Evolutionary conservation across 2,329 filamentous ascomycete genomes (phyloP).

Genomic region (Penicillium aurantiogriseum): DNA sequence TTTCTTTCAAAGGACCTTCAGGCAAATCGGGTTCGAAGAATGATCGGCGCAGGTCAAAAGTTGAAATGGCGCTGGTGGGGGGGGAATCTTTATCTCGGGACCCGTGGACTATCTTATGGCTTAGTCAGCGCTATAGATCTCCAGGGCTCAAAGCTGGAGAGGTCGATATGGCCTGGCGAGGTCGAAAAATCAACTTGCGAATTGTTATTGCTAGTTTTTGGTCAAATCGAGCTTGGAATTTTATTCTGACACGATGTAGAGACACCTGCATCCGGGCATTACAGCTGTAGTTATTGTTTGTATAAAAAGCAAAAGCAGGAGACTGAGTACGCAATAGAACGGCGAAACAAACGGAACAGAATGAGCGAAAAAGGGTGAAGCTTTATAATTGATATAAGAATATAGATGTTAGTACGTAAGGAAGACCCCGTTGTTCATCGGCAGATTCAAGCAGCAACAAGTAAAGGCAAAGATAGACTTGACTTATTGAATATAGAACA

Average conservation of each 20-base stretch:
- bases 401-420: neutral
- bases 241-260: neutral
- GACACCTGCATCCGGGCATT: neutral
- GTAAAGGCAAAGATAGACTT: neutral
- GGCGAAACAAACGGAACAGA: neutral
- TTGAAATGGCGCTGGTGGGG: neutral
- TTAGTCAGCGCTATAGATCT: neutral
- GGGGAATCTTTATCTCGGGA: neutral
- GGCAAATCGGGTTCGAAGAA: neutral
- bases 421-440: neutral
- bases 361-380: neutral
- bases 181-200: neutral
- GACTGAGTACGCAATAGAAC: neutral
- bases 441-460: neutral
- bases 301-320: neutral
- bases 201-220: neutral
- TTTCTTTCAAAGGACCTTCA: neutral
- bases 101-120: neutral
- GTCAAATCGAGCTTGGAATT: neutral
- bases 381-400: neutral
- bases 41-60: slow-evolving; percentile 2
- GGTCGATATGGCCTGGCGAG: neutral
- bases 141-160: neutral
- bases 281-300: neutral
- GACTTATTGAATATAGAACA: neutral